Base-by-base conservation (phyloP, 192 early-diverging fungal genomes). In the Chytriomyces sp. region DNA sequence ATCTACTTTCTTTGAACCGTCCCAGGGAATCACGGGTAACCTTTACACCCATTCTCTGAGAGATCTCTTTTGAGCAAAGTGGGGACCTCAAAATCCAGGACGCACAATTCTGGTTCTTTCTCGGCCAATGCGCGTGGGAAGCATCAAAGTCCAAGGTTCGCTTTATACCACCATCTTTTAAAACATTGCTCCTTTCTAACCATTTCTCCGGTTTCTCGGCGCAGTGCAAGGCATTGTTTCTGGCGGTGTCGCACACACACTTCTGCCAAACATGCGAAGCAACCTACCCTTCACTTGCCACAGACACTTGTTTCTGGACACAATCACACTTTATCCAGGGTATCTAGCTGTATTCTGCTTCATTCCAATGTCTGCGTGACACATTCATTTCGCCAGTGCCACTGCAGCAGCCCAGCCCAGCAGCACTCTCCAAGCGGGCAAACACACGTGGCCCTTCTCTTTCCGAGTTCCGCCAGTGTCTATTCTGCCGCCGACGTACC, bases 381-480 rank as follows among this genome's bases (percentile, higher is more conserved):
- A 57, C 53, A 20, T 20, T 57, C 53, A n/a, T 57, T 20, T 5
- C 53, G 16, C 20, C 53, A 57, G 53, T 20, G 53, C 20, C 53
- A 57, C 13, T 57, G 53, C 20, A 20, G 13, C 20, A 35, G 35
- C 35, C 35, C 35, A 35, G 35, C 35, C 53, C 20, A 20, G 53
- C 53, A 57, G 16, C 16, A 24, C 10, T 9, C 76, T 77, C 50
- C 13, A 35, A 13, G 60, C 69, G 3, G 77, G 77, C 8, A 53
- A 62, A 47, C 77, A 78, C 47, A 72, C 77, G 5, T 78, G 77
- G 77, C 77, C 77, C 8, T 78, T 78, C 69, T 72, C 69, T 7
- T 78, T 78, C 64, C 77, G 77, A 16, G 77, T 78, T 13, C 77
- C 77, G 18, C 77, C 77, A 6, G 77, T 72, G 6, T 28, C 44